Percentiles rank a stretch among this genome's conserved stretches.
Conservation (phyloP, 2,329 filamentous ascomycete genomes). For the Neonectria neomacrospora region DNA sequence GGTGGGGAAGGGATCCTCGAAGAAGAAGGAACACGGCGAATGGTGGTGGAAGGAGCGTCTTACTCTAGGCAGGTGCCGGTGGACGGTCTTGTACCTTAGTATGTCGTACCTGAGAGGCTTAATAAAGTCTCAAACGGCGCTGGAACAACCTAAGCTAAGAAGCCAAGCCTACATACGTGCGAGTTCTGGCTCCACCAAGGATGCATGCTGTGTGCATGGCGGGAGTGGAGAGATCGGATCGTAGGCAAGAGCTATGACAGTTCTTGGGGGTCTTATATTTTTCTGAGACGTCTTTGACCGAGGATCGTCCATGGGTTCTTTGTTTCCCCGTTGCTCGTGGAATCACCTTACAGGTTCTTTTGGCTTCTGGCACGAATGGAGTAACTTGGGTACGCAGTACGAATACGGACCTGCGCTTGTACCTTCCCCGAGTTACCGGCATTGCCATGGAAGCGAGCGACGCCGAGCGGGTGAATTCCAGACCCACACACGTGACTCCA, state of each 20-base stretch:
- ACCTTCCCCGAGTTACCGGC: slow-evolving; percentile 15
- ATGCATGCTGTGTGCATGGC: slow-evolving; percentile 24
- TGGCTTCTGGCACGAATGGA: background rate
- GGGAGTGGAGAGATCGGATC: slow-evolving; percentile 24
- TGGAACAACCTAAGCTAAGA: slow-evolving; percentile 16
- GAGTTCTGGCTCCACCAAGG: slow-evolving; percentile 19
- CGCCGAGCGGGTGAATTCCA: slow-evolving; percentile 15
- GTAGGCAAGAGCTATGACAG: background rate
- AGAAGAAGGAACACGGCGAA: slow-evolving; percentile 6
- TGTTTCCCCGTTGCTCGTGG: background rate
- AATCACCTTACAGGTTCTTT: too few species aligned
- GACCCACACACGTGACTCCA: slow-evolving; percentile 21
- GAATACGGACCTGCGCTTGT: slow-evolving; percentile 3
- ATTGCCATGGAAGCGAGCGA: slow-evolving; percentile 14
- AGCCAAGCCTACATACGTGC: too few species aligned
- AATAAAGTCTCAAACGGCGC: slow-evolving; percentile 4
- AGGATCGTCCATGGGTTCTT: background rate
- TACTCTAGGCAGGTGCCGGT: slow-evolving; percentile 13
- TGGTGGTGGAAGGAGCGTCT: slow-evolving; percentile 16
- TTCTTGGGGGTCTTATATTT: background rate
- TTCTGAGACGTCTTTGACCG: too few species aligned
- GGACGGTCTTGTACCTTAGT: slow-evolving; percentile 24
- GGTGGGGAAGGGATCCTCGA: slow-evolving; percentile 16
- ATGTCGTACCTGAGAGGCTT: background rate
- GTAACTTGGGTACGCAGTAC: too few species aligned